Conservation (phyloP, 345 rosid genomes). For the Brassica cretica region DNA sequence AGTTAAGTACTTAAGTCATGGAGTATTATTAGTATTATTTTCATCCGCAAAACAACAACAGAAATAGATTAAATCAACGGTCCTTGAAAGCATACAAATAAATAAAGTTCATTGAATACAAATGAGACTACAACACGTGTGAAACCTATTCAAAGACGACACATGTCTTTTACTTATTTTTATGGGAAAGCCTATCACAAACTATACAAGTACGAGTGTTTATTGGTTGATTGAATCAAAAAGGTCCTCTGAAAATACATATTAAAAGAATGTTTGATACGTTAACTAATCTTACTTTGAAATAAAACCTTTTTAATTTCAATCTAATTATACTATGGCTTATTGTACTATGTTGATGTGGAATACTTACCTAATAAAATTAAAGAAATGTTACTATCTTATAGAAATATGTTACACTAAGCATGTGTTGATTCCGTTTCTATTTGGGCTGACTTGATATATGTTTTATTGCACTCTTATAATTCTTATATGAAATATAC, state of each 20-base stretch:
- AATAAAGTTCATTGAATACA: not conserved
- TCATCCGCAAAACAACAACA: not conserved
- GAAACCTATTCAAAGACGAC: slow-evolving; percentile 30
- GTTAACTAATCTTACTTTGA: slow-evolving; percentile 27
- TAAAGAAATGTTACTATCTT: not conserved
- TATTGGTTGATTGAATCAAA: slow-evolving; percentile 35
- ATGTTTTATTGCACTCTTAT: not conserved
- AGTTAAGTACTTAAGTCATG: slow-evolving; percentile 20
- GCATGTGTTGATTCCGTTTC: not conserved
- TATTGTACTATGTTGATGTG: slow-evolving; percentile 30
- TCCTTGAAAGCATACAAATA: slow-evolving; percentile 16
- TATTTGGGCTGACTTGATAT: not conserved
- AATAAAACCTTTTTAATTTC: not conserved
- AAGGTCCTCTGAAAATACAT: slow-evolving; percentile 1
- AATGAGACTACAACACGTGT: slow-evolving; percentile 29
- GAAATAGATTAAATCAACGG: slow-evolving; percentile 32
- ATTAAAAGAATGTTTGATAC: slow-evolving; percentile 17
- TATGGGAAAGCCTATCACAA: not conserved
- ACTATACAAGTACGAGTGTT: slow-evolving; percentile 35
- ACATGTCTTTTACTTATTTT: slow-evolving; percentile 27
- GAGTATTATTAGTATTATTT: too few relatives aligned
- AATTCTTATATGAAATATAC: not conserved
- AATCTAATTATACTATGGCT: not conserved
- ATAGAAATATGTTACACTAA: too few relatives aligned
- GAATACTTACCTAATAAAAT: slow-evolving; percentile 17